phyloP scores from a whole-genome alignment of 768 basidiomycete species.

The Tulasnella sp. region DNA sequence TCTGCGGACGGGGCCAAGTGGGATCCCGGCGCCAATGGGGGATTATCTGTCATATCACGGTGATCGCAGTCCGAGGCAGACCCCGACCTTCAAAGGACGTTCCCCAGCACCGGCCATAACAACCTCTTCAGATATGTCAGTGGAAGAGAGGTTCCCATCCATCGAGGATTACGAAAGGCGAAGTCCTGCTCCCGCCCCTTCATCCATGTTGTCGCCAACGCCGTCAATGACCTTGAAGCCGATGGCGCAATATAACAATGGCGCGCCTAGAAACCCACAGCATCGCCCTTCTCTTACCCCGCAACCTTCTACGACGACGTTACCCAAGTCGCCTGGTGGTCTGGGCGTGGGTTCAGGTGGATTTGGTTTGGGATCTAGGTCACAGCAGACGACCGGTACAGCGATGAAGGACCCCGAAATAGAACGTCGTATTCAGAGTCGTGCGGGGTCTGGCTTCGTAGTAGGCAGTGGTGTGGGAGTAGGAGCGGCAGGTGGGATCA shows the following conservation, averaged over 20 bases:
- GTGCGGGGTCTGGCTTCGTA: slow-evolving; percentile 6
- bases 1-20: not conserved
- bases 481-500: not conserved
- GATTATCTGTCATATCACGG: not conserved
- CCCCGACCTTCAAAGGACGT: not conserved
- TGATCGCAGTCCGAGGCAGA: too few species aligned
- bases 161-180: slow-evolving; percentile 63
- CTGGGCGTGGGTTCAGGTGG: not conserved
- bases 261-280: not conserved
- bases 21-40: not conserved
- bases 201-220: not conserved
- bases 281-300: slow-evolving; percentile 9
- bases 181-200: not conserved
- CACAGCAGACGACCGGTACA: slow-evolving; percentile 46
- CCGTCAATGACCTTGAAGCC: not conserved
- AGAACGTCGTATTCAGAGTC: slow-evolving; percentile 2
- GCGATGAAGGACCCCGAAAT: slow-evolving; percentile 29
- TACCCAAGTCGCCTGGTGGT: not conserved
- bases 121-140: slow-evolving; percentile 28
- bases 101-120: not conserved
- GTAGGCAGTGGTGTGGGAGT: not conserved
- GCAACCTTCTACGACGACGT: slow-evolving; percentile 6
- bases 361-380: slow-evolving; percentile 25
- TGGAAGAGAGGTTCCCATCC: slow-evolving; percentile 75
- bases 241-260: not conserved